Evolutionary conservation across 169 alveolate genomes (phyloP), one percentile per base, ranked within the genome.

Genomic region (Ichthyophthirius multifiliis): DNA sequence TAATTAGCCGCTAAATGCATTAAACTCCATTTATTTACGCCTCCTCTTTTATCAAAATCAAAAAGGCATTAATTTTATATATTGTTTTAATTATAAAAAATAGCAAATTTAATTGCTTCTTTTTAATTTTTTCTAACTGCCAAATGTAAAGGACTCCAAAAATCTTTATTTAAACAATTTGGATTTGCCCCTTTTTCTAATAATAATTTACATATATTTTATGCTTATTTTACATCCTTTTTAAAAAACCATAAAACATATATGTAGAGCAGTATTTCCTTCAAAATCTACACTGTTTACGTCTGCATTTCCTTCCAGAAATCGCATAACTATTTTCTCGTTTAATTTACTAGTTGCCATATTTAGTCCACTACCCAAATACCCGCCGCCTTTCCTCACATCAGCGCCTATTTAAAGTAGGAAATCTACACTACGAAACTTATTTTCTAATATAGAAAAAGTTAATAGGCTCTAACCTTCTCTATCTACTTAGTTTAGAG

Each of bases 181-280:
- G 77, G 77, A 20, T 67, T 41, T 13, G 63, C 48, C 1, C 77
- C 77, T 15, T 35, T 20, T 37, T 41, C 20, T 5, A 67, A 32
- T 9, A 67, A 37, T 15, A n/a, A 3, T 18, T 67, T 62, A n/a
- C 64, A 34, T n/a, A 67, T 67, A 39, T n/a, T 39, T 39, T 71
- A 47, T 0, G 82, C 83, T 7, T n/a, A 31, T 39, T 0, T 32
- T 44, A 15, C 16, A 23, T 37, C 73, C 77, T 43, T 71, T 81
- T n/a, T 43, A 31, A 27, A 85, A 76, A 18, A 75, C 71, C 16
- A 48, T 71, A 74, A 85, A 75, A 27, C 73, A 10, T 15, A 75
- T 15, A 32, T 85, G 87, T 6, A 85, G 23, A 6, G 91, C 86
- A 12, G 85, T 76, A 16, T 74, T 76, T 30, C 71, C 48, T 43